A percentile compares a stretch with the other conserved stretches of the same genome.
phyloP scores from a whole-genome alignment of 805 yeast genomes.

The Candida krabiensis region DNA sequence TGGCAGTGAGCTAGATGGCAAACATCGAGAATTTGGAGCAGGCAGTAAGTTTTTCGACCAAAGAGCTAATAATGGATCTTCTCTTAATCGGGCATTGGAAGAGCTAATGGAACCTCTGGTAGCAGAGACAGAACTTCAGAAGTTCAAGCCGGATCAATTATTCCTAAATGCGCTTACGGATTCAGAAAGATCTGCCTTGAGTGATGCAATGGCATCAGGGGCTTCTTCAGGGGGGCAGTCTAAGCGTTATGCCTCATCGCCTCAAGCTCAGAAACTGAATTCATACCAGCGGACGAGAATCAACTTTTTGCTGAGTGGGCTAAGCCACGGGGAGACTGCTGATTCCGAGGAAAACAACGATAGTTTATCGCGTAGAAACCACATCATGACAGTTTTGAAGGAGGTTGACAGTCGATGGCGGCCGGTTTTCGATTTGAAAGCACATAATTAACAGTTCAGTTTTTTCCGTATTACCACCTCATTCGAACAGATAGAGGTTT shows the following conservation, averaged over 20 bases:
- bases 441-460: conserved; percentile 29
- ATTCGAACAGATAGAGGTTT: too few species aligned
- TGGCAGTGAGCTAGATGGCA: too few species aligned
- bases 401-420: conserved; percentile 5
- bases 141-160: neutral
- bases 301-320: conserved; percentile 3
- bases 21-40: neutral
- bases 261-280: neutral
- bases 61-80: neutral
- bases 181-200: neutral
- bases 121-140: neutral
- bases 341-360: neutral
- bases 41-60: neutral
- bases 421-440: conserved; percentile 11
- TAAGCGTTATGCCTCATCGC: neutral
- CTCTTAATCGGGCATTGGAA: neutral
- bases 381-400: neutral
- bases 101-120: conserved; percentile 1
- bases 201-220: neutral
- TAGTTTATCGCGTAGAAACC: conserved; percentile 6
- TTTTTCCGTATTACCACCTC: too few species aligned
- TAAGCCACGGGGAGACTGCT: conserved; percentile 2
- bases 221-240: neutral
- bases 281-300: conserved; percentile 4
- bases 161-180: neutral